These are phyloP conservation scores for Sisymbrium altissimum DNA, from an alignment of 345 rosid genomes.

Conservation along the genomic window DNA sequence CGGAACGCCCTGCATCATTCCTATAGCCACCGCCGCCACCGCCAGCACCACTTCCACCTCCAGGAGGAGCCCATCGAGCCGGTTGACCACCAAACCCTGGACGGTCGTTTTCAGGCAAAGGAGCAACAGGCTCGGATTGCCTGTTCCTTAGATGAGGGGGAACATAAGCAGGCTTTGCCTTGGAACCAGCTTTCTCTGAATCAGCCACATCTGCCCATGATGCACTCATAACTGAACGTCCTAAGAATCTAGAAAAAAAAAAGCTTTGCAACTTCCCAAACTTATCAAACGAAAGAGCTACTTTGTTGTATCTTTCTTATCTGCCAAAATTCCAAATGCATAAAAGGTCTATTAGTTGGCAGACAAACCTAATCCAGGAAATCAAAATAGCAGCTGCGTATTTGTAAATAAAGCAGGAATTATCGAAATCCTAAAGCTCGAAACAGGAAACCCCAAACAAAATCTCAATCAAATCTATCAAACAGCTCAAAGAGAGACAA, in stretches of 20 bases:
- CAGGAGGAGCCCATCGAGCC: constrained; percentile 50
- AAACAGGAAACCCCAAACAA: background rate
- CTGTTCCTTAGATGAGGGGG: constrained; percentile 89
- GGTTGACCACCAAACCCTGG: constrained; percentile 41
- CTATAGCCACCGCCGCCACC: constrained; percentile 39
- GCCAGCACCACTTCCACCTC: background rate
- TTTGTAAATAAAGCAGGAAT: background rate
- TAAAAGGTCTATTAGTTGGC: background rate
- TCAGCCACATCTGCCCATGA: constrained; percentile 99
- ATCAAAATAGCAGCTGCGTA: background rate
- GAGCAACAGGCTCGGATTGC: constrained; percentile 55
- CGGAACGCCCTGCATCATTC: constrained; percentile 29
- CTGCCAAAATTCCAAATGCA: constrained; percentile 7
- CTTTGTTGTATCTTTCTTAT: constrained; percentile 14
- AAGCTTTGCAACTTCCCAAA: constrained; percentile 9
- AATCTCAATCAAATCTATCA: background rate
- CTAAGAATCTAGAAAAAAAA: constrained; percentile 11
- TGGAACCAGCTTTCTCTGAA: constrained; percentile 62
- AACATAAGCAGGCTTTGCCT: constrained; percentile 54
- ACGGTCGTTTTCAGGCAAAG: constrained; percentile 43
- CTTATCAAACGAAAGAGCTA: background rate
- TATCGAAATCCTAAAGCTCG: constrained; percentile 1
- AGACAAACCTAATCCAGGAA: constrained; percentile 10
- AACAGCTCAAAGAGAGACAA: constrained; percentile 8
- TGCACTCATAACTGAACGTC: constrained; percentile 47